A percentile compares a stretch with the other conserved stretches of the same genome.
Conservation (phyloP, 2,329 filamentous ascomycete genomes). For the Hypocrella siamensis region DNA sequence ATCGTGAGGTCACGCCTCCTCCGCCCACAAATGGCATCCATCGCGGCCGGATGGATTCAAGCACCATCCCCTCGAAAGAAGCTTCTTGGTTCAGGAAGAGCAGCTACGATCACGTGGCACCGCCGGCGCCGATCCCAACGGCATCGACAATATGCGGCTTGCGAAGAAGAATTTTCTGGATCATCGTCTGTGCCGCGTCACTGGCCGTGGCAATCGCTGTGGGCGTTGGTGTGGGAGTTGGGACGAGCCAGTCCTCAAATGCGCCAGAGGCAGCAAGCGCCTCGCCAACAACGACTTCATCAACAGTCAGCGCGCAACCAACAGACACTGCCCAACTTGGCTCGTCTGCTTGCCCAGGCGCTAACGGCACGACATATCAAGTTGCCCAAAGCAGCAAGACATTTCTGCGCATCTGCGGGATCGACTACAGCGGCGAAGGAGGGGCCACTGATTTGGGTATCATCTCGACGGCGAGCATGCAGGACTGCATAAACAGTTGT, state of each 20-base stretch:
- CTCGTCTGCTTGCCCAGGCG: conserved; percentile 22
- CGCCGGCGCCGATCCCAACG: conserved; percentile 9
- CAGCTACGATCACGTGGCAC: conserved; percentile 10
- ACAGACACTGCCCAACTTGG: no score
- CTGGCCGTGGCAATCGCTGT: conserved; percentile 19
- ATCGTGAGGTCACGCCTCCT: conserved; percentile 22
- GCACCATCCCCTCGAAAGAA: conserved; percentile 9
- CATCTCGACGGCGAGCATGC: conserved; percentile 21
- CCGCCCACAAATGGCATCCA: conserved; percentile 8
- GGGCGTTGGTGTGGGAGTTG: conserved; percentile 23
- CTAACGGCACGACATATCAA: conserved; percentile 27
- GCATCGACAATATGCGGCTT: conserved; percentile 9
- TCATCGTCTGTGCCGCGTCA: conserved; percentile 13
- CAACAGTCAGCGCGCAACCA: conserved; percentile 1
- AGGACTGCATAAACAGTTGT: conserved; percentile 28
- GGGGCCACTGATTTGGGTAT: conserved; percentile 19
- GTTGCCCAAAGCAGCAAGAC: conserved; percentile 22
- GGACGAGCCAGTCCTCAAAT: conserved; percentile 12
- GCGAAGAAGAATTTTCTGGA: conserved; percentile 18
- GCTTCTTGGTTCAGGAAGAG: no score
- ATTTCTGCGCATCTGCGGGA: conserved; percentile 28
- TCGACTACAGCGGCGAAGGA: conserved; percentile 24
- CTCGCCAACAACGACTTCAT: not conserved
- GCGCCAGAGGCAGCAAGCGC: not conserved
- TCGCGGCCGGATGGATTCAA: not conserved